phyloP scores from a whole-genome alignment of 139 green algal species.

The Dunaliella sp. region DNA sequence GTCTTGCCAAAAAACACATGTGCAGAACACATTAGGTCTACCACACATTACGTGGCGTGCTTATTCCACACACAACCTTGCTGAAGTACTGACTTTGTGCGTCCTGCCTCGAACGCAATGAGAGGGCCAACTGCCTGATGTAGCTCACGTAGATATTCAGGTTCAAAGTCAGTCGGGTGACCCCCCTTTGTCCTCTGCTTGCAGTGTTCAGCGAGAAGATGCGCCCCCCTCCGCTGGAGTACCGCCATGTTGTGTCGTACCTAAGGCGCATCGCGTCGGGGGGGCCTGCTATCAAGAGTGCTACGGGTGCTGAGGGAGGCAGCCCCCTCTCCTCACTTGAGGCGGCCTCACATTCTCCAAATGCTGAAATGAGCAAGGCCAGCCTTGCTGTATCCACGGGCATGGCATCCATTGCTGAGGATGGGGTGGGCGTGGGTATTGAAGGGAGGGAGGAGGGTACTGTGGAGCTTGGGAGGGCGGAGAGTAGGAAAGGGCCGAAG shows the following conservation, averaged over 20 bases:
- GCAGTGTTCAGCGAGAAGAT: conserved; percentile 45
- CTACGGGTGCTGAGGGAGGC: not conserved
- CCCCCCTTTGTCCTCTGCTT: too few species aligned
- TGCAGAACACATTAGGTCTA: too few species aligned
- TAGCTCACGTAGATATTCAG: too few species aligned
- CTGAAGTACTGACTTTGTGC: too few species aligned
- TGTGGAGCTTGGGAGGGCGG: not conserved
- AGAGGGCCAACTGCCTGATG: too few species aligned
- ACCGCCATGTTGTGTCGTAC: conserved; percentile 46
- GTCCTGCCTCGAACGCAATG: too few species aligned
- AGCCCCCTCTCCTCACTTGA: not conserved
- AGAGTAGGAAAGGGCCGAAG: not conserved
- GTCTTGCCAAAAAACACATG: too few species aligned
- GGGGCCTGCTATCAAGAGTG: conserved; percentile 8
- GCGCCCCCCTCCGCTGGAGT: conserved; percentile 51
- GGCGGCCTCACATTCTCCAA: not conserved
- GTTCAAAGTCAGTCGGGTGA: too few species aligned
- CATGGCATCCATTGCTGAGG: not conserved
- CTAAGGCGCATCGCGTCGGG: conserved; percentile 30
- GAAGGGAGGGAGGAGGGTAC: not conserved
- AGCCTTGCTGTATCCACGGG: not conserved
- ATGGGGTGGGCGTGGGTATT: not conserved
- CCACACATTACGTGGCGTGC: too few species aligned
- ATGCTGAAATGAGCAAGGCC: not conserved
- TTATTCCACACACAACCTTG: too few species aligned